Evolutionary conservation across 179 eudicot genomes (phyloP).

Genomic region (Nepenthes alata): DNA sequence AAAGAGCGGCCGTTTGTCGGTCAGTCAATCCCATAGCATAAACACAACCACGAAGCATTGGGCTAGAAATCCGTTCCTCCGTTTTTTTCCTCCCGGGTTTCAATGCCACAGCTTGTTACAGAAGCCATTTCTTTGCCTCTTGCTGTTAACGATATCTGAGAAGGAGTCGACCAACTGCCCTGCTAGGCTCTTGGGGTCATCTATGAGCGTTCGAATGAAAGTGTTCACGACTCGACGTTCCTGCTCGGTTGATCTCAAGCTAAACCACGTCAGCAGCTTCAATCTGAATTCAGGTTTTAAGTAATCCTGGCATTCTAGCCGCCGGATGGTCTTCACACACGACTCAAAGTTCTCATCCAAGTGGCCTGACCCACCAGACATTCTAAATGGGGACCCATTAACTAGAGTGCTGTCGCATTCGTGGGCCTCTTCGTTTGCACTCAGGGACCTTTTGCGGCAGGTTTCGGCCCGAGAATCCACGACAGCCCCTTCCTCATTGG

Average conservation of each 20-base stretch:
- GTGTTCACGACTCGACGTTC: conserved; percentile 49
- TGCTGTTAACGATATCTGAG: conserved; percentile 26
- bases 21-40: too few species aligned
- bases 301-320: conserved; percentile 46
- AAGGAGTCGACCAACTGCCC: conserved; percentile 53
- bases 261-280: conserved; percentile 54
- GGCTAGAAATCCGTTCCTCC: too few species aligned
- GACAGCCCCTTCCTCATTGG: conserved; percentile 34
- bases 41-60: too few species aligned
- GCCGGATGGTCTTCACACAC: conserved; percentile 44
- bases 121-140: conserved; percentile 29
- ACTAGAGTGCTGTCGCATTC: conserved; percentile 34
- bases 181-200: conserved; percentile 48
- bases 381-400: conserved; percentile 46
- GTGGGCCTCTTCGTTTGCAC: conserved; percentile 24
- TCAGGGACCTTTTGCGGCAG: conserved; percentile 36
- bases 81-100: not conserved
- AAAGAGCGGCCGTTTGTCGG: too few species aligned
- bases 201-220: conserved; percentile 33
- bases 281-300: conserved; percentile 35
- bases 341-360: conserved; percentile 39
- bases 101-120: conserved; percentile 15
- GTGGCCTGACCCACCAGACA: conserved; percentile 18
- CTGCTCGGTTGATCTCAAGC: conserved; percentile 44
- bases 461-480: conserved; percentile 30